These are phyloP conservation scores for Blastocystis sp. DNA, from an alignment of 352 stramenopile genomes.

Conservation along the genomic window DNA sequence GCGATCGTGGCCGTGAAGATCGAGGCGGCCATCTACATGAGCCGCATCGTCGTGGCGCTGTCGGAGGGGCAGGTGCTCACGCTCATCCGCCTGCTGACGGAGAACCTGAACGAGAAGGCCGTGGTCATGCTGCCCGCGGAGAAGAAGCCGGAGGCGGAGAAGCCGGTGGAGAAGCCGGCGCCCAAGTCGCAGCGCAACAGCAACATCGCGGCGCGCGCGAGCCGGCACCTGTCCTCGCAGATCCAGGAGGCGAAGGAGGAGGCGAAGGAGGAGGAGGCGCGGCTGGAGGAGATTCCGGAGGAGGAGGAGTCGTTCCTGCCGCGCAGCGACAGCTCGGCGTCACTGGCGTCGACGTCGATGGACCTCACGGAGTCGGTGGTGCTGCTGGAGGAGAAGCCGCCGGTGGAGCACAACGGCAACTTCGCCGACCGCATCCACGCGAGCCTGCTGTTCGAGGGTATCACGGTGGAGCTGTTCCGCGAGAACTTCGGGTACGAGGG, in stretches of 20 bases:
- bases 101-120: conserved; percentile 49
- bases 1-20: conserved; percentile 51
- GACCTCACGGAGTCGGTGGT: conserved; percentile 26
- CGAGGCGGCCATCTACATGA: conserved; percentile 9
- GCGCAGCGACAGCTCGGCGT: not conserved
- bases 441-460: conserved; percentile 41
- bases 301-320: conserved; percentile 22
- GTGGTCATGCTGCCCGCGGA: conserved; percentile 1
- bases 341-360: not conserved
- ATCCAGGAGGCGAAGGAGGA: conserved; percentile 24
- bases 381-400: conserved; percentile 24
- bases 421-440: conserved; percentile 60
- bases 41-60: conserved; percentile 38
- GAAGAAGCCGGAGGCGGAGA: not conserved
- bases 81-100: conserved; percentile 49
- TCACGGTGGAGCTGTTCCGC: conserved; percentile 54
- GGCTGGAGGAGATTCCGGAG: conserved; percentile 4
- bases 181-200: not conserved
- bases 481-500: conserved; percentile 48
- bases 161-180: not conserved
- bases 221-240: conserved; percentile 25
- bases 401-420: conserved; percentile 20
- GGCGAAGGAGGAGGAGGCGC: not conserved
- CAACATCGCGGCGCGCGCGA: not conserved
- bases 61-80: conserved; percentile 53